A percentile compares a stretch with the other conserved stretches of the same genome.
Evolutionary conservation across 176 grass and related monocot genomes (phyloP).

Genomic region (Bolboschoenus planiculmis): DNA sequence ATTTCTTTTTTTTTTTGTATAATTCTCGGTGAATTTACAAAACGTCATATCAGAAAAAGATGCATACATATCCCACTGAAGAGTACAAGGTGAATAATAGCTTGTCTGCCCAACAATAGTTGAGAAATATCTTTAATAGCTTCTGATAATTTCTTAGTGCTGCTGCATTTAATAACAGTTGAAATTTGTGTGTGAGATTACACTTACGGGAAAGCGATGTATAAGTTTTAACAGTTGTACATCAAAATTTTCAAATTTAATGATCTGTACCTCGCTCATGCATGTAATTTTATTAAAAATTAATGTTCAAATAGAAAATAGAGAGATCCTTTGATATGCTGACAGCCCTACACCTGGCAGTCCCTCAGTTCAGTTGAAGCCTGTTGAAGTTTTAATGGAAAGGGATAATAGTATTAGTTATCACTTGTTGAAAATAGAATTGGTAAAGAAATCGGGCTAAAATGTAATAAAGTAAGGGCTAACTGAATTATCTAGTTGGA

Average conservation of each 20-base stretch:
- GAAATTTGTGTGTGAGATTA: neutral
- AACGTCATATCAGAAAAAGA: neutral
- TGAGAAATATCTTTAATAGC: neutral
- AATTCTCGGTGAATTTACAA: neutral
- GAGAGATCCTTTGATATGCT: neutral
- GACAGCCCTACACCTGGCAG: neutral
- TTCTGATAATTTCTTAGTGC: neutral
- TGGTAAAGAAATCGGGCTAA: neutral
- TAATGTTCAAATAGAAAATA: neutral
- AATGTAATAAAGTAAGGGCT: neutral
- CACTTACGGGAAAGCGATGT: neutral
- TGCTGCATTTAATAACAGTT: neutral
- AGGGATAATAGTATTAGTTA: neutral
- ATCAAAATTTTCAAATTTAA: neutral
- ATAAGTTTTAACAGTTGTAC: neutral
- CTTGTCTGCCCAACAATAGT: neutral
- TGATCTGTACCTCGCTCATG: neutral
- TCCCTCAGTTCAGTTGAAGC: slow-evolving; percentile 29
- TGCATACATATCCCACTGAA: neutral
- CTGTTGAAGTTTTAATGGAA: slow-evolving; percentile 8
- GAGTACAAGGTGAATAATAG: neutral
- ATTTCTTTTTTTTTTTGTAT: neutral
- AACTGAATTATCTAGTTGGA: neutral
- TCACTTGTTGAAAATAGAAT: neutral
- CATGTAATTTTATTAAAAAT: neutral